phyloP scores from a whole-genome alignment of 2,329 filamentous ascomycete genomes.

The Penicillium decumbens region DNA sequence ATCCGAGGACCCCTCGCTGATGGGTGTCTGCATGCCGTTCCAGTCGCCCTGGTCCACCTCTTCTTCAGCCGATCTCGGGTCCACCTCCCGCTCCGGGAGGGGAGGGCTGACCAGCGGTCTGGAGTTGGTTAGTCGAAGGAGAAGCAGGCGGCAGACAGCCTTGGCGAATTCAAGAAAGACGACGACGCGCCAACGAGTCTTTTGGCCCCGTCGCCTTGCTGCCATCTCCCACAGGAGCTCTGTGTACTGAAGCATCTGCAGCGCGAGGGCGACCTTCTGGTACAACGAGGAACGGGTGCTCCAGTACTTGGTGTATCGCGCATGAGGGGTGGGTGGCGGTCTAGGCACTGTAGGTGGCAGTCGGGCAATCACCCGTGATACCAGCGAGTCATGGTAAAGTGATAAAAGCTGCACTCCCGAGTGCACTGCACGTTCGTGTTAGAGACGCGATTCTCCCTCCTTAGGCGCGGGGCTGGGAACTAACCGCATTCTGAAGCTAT shows the following conservation, averaged over 20 bases:
- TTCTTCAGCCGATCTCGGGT: conserved; percentile 57
- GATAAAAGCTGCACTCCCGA: conserved; percentile 85
- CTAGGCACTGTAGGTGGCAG: conserved; percentile 50
- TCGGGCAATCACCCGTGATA: conserved; percentile 60
- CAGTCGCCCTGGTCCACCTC: conserved; percentile 38
- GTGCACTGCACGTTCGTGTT: conserved; percentile 54
- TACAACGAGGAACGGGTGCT: conserved; percentile 64
- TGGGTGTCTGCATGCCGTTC: conserved; percentile 46
- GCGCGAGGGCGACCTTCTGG: conserved; percentile 69
- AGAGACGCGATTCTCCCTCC: conserved; percentile 15
- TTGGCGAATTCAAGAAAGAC: conserved; percentile 82
- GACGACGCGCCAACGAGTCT: conserved; percentile 77
- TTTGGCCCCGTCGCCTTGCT: conserved; percentile 76
- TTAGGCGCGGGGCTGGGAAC: conserved; percentile 24
- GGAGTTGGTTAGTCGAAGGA: conserved; percentile 77
- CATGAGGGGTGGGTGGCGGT: conserved; percentile 54
- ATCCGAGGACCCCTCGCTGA: conserved; percentile 40
- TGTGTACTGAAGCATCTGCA: conserved; percentile 91
- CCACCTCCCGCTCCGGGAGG: conserved; percentile 77
- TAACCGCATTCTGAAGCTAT: conserved; percentile 82
- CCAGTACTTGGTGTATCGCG: conserved; percentile 62
- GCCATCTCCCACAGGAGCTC: conserved; percentile 98
- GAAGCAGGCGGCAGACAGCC: conserved; percentile 72
- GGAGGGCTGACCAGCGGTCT: conserved; percentile 77
- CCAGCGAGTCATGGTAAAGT: conserved; percentile 85